Evolutionary conservation across 257 asterid species (phyloP).

Genomic region (Catharanthus roseus): DNA sequence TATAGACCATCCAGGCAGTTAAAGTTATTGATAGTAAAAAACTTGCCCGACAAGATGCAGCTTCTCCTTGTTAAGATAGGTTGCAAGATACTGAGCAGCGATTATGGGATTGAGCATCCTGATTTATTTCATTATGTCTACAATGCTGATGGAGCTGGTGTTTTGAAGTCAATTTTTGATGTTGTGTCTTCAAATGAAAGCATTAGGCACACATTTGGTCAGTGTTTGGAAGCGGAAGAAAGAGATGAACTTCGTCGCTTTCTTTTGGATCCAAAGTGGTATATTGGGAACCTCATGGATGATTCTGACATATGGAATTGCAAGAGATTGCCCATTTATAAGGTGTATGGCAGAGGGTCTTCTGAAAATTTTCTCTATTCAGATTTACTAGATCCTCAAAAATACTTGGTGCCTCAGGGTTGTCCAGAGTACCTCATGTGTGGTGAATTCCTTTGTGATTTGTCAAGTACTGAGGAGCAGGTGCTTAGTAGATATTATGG

Average conservation of each 20-base stretch:
- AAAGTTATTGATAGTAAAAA: conserved; percentile 53
- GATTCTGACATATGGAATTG: conserved; percentile 69
- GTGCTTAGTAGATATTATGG: conserved; percentile 66
- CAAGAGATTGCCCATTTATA: conserved; percentile 86
- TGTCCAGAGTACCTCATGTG: conserved; percentile 64
- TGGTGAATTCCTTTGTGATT: conserved; percentile 48
- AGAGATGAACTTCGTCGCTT: conserved; percentile 79
- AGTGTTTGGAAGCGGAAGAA: conserved; percentile 62
- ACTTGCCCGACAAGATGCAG: conserved; percentile 62
- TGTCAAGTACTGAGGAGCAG: conserved; percentile 70
- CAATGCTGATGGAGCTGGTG: conserved; percentile 67
- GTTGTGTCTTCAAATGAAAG: conserved; percentile 54
- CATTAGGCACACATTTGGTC: conserved; percentile 49
- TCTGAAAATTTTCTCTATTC: conserved; percentile 51
- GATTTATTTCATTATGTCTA: conserved; percentile 59
- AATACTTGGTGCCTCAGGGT: conserved; percentile 69
- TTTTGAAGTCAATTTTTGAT: conserved; percentile 67
- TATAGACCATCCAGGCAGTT: conserved; percentile 57
- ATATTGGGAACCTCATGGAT: conserved; percentile 60
- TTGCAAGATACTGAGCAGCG: conserved; percentile 60
- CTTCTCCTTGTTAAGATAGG: conserved; percentile 71
- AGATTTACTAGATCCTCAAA: conserved; percentile 68
- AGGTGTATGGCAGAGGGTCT: conserved; percentile 58
- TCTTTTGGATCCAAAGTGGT: conserved; percentile 81
- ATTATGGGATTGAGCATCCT: conserved; percentile 58